Percentiles rank a stretch among this genome's conserved stretches.
These are phyloP conservation scores for Juglanconis sp. DNA, from an alignment of 2,329 filamentous ascomycete genomes.

Conservation along the genomic window DNA sequence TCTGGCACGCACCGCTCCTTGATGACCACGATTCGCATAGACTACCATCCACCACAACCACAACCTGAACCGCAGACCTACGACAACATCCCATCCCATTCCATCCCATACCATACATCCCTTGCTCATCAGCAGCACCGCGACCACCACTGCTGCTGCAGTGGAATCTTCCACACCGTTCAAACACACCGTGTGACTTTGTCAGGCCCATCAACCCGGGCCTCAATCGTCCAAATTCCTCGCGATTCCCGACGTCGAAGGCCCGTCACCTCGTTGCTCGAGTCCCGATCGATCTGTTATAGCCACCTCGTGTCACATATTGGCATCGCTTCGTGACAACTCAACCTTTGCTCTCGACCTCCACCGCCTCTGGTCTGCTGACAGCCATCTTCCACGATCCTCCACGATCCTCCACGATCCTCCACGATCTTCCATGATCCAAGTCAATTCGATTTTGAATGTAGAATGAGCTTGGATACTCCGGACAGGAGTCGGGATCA, in stretches of 20 bases:
- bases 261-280: not conserved
- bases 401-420: not conserved
- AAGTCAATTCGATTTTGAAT: constrained; percentile 6
- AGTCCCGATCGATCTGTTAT: not conserved
- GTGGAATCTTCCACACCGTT: not conserved
- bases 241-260: not conserved
- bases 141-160: not conserved
- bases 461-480: constrained; percentile 18
- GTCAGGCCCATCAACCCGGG: not conserved
- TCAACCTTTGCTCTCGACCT: not conserved
- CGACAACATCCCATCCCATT: not conserved
- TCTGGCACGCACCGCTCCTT: not conserved
- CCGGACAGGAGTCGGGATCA: constrained; percentile 15
- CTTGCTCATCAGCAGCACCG: not conserved
- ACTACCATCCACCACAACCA: too few species aligned
- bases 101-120: not conserved
- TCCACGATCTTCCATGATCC: not conserved
- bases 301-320: not conserved
- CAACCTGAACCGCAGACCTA: not conserved
- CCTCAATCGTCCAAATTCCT: not conserved
- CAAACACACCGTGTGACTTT: not conserved
- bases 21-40: not conserved
- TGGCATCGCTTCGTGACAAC: not conserved
- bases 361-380: not conserved
- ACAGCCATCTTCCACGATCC: not conserved